Percentiles rank a stretch among this genome's conserved stretches.
phyloP scores from a whole-genome alignment of 441 rosid genomes.

The Omphalea diandra region DNA sequence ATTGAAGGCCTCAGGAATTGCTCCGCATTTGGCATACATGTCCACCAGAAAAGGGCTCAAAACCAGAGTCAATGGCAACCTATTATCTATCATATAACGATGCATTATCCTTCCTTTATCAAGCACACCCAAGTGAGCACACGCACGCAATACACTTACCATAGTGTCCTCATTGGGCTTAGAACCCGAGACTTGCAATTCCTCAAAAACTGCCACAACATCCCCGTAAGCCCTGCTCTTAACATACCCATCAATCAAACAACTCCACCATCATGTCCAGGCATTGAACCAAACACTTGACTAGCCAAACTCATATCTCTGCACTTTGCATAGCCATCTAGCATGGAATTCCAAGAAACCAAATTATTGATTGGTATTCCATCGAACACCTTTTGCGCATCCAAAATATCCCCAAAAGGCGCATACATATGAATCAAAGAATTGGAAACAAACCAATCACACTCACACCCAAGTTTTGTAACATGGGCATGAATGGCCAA shows the following conservation, averaged over 20 bases:
- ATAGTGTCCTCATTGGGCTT: constrained; percentile 76
- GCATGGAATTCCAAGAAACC: constrained; percentile 78
- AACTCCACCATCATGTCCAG: constrained; percentile 69
- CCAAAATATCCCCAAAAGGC: constrained; percentile 43
- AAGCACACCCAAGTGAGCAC: constrained; percentile 77
- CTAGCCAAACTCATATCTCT: constrained; percentile 51
- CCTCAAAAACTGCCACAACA: constrained; percentile 57
- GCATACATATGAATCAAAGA: constrained; percentile 70
- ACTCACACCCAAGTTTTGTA: constrained; percentile 45
- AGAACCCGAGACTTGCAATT: constrained; percentile 46
- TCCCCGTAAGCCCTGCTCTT: constrained; percentile 51
- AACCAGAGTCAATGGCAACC: constrained; percentile 47
- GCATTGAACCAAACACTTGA: constrained; percentile 57
- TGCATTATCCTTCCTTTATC: constrained; percentile 60
- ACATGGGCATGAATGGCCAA: constrained; percentile 44
- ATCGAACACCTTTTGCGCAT: constrained; percentile 60
- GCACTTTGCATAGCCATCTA: constrained; percentile 73
- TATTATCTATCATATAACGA: constrained; percentile 44
- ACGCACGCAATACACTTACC: constrained; percentile 80
- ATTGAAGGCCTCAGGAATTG: constrained; percentile 54
- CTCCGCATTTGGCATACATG: constrained; percentile 88
- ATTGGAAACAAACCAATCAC: constrained; percentile 58
- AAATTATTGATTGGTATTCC: constrained; percentile 50
- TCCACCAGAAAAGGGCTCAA: constrained; percentile 76
- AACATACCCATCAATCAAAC: constrained; percentile 71